phyloP scores from a whole-genome alignment of 495 filamentous ascomycete species.

The Podospora fimiseda region DNA sequence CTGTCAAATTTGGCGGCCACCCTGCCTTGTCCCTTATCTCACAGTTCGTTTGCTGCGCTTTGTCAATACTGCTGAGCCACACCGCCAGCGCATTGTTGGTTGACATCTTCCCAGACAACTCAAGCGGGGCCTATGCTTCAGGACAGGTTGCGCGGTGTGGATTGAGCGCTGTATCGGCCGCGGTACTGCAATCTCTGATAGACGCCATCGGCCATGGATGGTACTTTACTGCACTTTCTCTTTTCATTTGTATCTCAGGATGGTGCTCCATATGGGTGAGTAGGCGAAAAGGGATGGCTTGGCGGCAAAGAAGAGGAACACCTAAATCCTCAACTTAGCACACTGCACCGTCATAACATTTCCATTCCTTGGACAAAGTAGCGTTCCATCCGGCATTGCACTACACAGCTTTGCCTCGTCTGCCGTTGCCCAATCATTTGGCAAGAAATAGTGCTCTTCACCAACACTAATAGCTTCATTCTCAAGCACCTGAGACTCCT shows the following conservation, averaged over 20 bases:
- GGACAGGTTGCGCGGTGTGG: not conserved
- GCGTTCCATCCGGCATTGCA: not conserved
- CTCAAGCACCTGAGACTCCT: no score
- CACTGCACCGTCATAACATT: not conserved
- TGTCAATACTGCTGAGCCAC: no score
- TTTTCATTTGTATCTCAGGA: not conserved
- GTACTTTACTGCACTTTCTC: constrained; percentile 4
- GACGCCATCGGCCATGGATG: not conserved
- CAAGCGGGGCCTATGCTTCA: constrained; percentile 1
- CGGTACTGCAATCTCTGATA: not conserved
- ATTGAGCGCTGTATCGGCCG: not conserved
- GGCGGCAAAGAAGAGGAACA: not conserved
- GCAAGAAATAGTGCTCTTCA: not conserved
- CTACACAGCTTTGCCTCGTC: not conserved
- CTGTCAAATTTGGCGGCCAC: no score
- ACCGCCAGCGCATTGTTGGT: not conserved
- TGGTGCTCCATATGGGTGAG: not conserved
- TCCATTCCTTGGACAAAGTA: not conserved
- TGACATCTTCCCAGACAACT: constrained; percentile 2
- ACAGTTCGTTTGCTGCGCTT: no score
- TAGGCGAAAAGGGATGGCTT: not conserved
- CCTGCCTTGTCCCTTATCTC: no score
- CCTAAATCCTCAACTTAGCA: not conserved
- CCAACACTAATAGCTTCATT: not conserved
- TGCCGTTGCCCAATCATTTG: not conserved